A percentile compares a stretch with the other conserved stretches of the same genome.
Conservation (phyloP, 495 filamentous ascomycete species). For the Neurospora hispaniola region DNA sequence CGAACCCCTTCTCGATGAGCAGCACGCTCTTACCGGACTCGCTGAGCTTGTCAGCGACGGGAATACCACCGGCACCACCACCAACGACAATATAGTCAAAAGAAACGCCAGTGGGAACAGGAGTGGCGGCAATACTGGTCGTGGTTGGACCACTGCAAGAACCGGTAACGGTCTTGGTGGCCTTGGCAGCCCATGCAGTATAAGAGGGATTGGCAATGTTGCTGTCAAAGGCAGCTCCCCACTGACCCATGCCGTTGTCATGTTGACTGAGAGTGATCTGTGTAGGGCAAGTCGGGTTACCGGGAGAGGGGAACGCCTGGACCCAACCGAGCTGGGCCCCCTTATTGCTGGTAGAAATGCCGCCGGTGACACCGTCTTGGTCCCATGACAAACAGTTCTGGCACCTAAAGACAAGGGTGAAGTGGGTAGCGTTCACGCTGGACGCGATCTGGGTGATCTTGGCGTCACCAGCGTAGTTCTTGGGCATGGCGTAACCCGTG, state of each 20-base stretch:
- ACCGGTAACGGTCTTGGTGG: constrained; percentile 28
- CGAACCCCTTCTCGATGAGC: constrained; percentile 55
- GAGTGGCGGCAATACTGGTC: constrained; percentile 19
- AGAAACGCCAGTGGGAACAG: constrained; percentile 34
- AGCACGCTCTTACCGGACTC: constrained; percentile 53
- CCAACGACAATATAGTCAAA: constrained; percentile 64
- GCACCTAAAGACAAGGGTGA: constrained; percentile 51
- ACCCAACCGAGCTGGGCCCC: constrained; percentile 25
- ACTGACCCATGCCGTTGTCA: constrained; percentile 33
- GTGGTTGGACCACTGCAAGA: constrained; percentile 21
- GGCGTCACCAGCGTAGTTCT: constrained; percentile 47
- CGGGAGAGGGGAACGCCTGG: constrained; percentile 22
- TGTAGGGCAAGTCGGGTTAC: constrained; percentile 24
- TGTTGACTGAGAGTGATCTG: constrained; percentile 24
- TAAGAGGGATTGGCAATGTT: constrained; percentile 41
- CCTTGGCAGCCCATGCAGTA: constrained; percentile 36
- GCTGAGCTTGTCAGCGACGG: constrained; percentile 53
- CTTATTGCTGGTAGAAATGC: constrained; percentile 13
- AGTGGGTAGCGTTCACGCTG: constrained; percentile 42
- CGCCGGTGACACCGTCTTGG: constrained; percentile 13
- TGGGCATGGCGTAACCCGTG: constrained; percentile 45
- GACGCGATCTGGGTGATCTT: constrained; percentile 46
- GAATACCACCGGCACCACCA: constrained; percentile 54
- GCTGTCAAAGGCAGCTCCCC: constrained; percentile 27
- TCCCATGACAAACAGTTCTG: constrained; percentile 49